Percentiles rank a stretch among this genome's conserved stretches.
phyloP scores from a whole-genome alignment of 2,329 filamentous ascomycete species.

The Clonostachys solani region DNA sequence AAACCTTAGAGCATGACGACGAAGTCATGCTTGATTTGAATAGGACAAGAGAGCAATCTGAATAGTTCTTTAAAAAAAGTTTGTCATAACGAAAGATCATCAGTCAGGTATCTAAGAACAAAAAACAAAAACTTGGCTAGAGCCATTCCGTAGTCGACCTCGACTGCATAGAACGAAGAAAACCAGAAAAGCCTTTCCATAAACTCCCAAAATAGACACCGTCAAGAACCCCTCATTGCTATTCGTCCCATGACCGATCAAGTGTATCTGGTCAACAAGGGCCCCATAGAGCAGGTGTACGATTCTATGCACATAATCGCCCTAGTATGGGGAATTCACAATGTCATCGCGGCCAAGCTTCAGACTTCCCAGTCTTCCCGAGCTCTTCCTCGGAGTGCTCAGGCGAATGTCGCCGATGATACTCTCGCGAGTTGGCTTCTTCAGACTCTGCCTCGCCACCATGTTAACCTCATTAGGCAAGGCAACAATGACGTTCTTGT shows the following conservation, averaged over 20 bases:
- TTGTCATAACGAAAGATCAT: too few relatives aligned
- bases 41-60: too few relatives aligned
- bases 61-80: too few relatives aligned
- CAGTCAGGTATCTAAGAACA: too few relatives aligned
- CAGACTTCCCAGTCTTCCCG: constrained; percentile 45
- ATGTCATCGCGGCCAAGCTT: constrained; percentile 79
- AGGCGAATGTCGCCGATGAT: constrained; percentile 62
- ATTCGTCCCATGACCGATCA: too few relatives aligned
- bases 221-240: neutral
- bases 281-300: too few relatives aligned
- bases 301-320: too few relatives aligned
- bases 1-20: too few relatives aligned
- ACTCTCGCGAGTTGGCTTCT: constrained; percentile 87
- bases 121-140: too few relatives aligned
- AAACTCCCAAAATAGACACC: neutral
- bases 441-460: constrained; percentile 82
- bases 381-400: constrained; percentile 44
- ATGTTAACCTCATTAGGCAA: constrained; percentile 97
- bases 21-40: too few relatives aligned
- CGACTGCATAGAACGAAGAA: neutral
- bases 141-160: too few relatives aligned
- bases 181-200: neutral
- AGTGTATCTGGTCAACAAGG: too few relatives aligned
- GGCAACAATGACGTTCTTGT: constrained; percentile 97
- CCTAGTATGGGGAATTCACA: constrained; percentile 66